Evolutionary conservation across 176 grass and related monocot species (phyloP), one percentile per base, ranked within the genome.

Genomic region (Triticum dicoccoides): DNA sequence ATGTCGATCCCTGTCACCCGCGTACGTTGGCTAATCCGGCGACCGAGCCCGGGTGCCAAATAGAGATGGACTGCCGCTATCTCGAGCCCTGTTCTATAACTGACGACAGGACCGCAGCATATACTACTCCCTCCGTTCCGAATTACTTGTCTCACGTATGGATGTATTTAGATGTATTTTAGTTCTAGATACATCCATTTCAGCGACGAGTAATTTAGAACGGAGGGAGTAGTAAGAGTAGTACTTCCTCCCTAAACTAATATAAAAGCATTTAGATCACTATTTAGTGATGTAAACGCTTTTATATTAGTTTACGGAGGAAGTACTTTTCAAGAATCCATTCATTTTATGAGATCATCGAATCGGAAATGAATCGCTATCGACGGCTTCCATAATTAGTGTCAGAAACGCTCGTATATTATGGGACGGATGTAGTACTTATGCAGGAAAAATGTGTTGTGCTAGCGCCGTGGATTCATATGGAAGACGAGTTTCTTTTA

Each of bases 1-100:
- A 71, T 82, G 73, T n/a, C 54, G 39, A 39, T 82, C 70, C 85
- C 70, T 69, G 34, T 81, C 83, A 54, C 37, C 59, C 37, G 4
- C 59, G 37, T 39, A 32, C 15, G 27, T 17, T 52, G 49, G 49
- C 42, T 33, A 13, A 33, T 51, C 33, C 42, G 3, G 64, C 30
- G 42, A 66, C 44, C 29, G 11, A 69, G 29, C 18, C 1, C 65
- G 11, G 29, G 23, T 82, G 13, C 64, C 9, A 33, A 30, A 52
- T 79, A 61, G 11, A 69, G 42, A 68, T 34, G 3, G 11, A 5
- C 42, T 69, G 42, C 42, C 11, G 18, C 79, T 69, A 23, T 68
- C 42, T 34, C 2, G n/a, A 82, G 6, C 9, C 49, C 41, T 81
- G 42, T 68, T 81, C 27, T 81, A 49, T 4, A 68, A 67, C 42